Evolutionary conservation across 495 filamentous ascomycete genomes (phyloP), one percentile per base, ranked within the genome.

Genomic region (Aspergillus nidulans): DNA sequence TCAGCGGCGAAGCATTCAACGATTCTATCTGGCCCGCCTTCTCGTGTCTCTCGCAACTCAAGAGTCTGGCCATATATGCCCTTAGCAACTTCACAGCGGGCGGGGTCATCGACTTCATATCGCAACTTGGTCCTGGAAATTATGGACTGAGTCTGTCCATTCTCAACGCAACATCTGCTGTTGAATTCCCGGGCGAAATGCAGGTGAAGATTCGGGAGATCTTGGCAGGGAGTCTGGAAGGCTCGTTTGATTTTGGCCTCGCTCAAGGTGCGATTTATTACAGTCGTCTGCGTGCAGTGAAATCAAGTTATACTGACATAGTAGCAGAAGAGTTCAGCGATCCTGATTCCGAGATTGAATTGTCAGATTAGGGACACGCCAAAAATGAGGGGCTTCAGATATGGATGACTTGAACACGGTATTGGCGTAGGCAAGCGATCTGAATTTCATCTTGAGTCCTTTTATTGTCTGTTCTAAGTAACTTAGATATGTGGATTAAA

Each of bases 1-100:
- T 77, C 21, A 75, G 78, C 49, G 81, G 82, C 30, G 81, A 80
- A 38, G 76, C 74, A 10, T 69, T 84, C 25, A 71, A 77, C 0
- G 78, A 86, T 56, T 69, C 68, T 38, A 65, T 78, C 10, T 81
- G 81, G 65, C 61, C 69, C 10, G 61, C 62, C 4, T 69, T 79
- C 24, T 45, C 79, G 8, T 53, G 64, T 34, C 59, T 72, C 23
- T 55, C 63, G 4, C 60, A 65, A n/a, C 68, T 87, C 23, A 72
- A 69, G 26, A 61, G 59, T 5, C 69, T 86, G 1, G 67, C 64
- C 23, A 69, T 83, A 28, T 71, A 71, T 47, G 76, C 76, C 28
- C 39, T 69, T 3, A 80, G 80, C 13, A 52, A 58, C 9, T 81
- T 86, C 63, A 75, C 71, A 0, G 61, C 63, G 7, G 48, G 72